Conservation (phyloP, 192 early-diverging fungal species). For the Coemansia sp. region DNA sequence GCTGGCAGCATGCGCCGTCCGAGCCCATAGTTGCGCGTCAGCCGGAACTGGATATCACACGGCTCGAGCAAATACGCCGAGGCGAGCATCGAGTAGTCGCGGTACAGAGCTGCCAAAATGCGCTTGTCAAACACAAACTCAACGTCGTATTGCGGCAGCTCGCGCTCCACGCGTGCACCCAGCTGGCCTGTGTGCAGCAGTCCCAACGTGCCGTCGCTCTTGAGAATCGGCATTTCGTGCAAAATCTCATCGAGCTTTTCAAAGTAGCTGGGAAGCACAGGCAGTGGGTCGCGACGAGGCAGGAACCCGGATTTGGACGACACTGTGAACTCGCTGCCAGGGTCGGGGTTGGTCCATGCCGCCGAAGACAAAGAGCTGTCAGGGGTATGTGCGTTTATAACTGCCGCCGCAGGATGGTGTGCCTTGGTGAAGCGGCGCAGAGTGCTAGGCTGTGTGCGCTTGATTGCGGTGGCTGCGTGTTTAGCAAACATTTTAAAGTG, state of each 20-base stretch:
- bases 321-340: conserved; percentile 52
- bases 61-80: conserved; percentile 89
- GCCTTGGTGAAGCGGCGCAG: conserved; percentile 16
- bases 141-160: conserved; percentile 74
- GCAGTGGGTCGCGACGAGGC: conserved; percentile 67
- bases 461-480: neutral
- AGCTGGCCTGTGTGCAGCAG: conserved; percentile 77
- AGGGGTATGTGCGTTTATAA: neutral
- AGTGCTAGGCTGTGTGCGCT: neutral
- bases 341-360: conserved; percentile 29
- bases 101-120: conserved; percentile 74
- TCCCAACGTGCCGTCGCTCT: conserved; percentile 67
- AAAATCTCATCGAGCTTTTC: conserved; percentile 68
- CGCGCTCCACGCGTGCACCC: conserved; percentile 70
- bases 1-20: conserved; percentile 73
- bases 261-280: conserved; percentile 68
- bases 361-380: neutral
- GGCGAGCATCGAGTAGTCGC: conserved; percentile 85
- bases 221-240: conserved; percentile 74
- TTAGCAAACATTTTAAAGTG: conserved; percentile 9
- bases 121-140: conserved; percentile 66
- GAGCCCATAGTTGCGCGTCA: conserved; percentile 74
- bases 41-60: conserved; percentile 75
- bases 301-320: conserved; percentile 57
- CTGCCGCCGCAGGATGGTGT: conserved; percentile 9